phyloP scores from a whole-genome alignment of 768 basidiomycete species.

The Nidularia pulvinata region DNA sequence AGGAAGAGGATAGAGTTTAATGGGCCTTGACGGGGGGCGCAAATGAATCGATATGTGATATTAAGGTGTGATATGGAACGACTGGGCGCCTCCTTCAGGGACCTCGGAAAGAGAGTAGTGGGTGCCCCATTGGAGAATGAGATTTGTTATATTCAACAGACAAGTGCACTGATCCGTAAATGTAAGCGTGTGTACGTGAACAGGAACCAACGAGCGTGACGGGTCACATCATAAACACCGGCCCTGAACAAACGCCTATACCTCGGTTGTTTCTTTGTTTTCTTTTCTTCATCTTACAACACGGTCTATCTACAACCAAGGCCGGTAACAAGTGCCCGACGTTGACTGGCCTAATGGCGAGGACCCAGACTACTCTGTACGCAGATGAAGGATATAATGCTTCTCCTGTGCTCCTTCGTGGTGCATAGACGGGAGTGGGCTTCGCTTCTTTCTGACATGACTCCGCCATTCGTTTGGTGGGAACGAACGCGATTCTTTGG shows the following conservation, averaged over 20 bases:
- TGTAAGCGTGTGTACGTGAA: no score
- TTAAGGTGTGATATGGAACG: neutral
- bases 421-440: slow-evolving; percentile 27
- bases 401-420: slow-evolving; percentile 23
- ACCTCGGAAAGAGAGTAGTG: no score
- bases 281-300: slow-evolving; percentile 44
- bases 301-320: slow-evolving; percentile 69
- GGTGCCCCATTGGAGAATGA: no score
- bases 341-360: slow-evolving; percentile 75
- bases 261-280: slow-evolving; percentile 8
- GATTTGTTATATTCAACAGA: no score
- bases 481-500: neutral
- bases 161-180: no score
- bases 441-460: slow-evolving; percentile 60
- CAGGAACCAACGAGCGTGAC: no score
- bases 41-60: neutral
- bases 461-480: neutral
- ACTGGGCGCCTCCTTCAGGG: no score
- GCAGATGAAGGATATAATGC: slow-evolving; percentile 75
- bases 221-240: slow-evolving; percentile 11
- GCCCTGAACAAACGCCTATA: slow-evolving; percentile 35
- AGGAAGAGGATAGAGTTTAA: neutral
- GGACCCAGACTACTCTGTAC: slow-evolving; percentile 58
- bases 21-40: neutral
- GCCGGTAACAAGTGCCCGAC: slow-evolving; percentile 43